Base-by-base conservation (phyloP, 345 rosid genomes). In the Eucalyptus tenuipes region DNA sequence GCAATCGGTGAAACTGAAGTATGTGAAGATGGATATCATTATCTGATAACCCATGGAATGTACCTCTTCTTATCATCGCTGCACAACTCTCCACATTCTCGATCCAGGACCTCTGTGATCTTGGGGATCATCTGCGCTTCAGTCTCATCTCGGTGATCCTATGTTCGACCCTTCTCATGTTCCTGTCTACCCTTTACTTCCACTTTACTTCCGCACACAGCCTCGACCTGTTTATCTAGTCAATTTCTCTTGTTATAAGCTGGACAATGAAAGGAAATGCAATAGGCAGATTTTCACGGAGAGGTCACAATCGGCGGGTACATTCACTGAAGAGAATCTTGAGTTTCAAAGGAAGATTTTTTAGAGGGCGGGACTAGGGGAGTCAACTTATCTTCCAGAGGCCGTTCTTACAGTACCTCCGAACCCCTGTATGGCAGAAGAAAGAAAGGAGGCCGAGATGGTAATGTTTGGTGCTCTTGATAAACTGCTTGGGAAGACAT, bases 401-500 rank as follows among this genome's bases (percentile, higher is more conserved):
- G 93, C 91, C 0, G 86, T 93, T 49, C 87, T 90, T 49, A 89
- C 88, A 66, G 91, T 91, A 40, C 96, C 96, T 52, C 93, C 93
- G 15, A 91, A 92, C 85, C 93, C 93, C 20, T 91, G 92, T 42
- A 92, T 92, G 93, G 86, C 90, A 27, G 95, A 91, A 87, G 94
- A 95, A 3, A 88, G 95, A 57, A 92, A 90, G 90, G 96, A 94
- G 61, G 94, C 95, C 22, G 93, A 93, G 88, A 49, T 79, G 81
- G 95, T 94, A 33, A 92, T 91, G 94, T 94, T 92, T 88, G 93
- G 94, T 61, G 94, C 95, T 12, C 81, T 94, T 66, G 95, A 94
- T 88, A 90, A 93, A 88, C 91, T 94, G 49, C 87, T 94, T 88
- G 89, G 87, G 68, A 93, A 94, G 89, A 92, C 94, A 20, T 49